Percentiles rank a stretch among this genome's conserved stretches.
These are phyloP conservation scores for Pluteus cervinus DNA, from an alignment of 768 basidiomycete genomes.

Conservation along the genomic window DNA sequence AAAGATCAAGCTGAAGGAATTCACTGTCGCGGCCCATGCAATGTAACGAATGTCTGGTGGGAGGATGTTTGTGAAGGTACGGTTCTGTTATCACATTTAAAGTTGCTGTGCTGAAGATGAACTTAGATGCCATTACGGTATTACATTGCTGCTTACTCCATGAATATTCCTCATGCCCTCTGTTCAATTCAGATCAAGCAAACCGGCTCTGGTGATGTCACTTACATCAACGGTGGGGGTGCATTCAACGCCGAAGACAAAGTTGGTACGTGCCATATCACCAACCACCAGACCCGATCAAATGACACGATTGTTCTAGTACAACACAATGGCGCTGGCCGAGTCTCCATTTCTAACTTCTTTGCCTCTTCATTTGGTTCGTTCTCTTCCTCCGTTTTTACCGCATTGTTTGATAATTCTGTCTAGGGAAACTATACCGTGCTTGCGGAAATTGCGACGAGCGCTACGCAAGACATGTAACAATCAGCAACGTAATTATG, in stretches of 20 bases:
- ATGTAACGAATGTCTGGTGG: conserved; percentile 24
- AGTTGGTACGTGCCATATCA: conserved; percentile 13
- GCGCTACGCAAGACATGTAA: conserved; percentile 17
- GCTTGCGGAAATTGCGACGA: conserved; percentile 21
- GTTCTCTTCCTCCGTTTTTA: background rate
- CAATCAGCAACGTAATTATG: conserved; percentile 16
- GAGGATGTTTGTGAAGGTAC: conserved; percentile 24
- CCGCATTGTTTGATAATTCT: background rate
- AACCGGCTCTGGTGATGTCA: conserved; percentile 20
- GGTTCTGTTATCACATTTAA: background rate
- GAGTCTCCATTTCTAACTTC: conserved; percentile 19
- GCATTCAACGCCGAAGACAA: conserved; percentile 20
- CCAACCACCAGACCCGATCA: background rate
- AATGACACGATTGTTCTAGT: conserved; percentile 9
- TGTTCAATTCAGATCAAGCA: conserved; percentile 22
- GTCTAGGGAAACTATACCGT: conserved; percentile 20
- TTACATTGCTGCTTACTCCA: background rate
- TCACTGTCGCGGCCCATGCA: conserved; percentile 22
- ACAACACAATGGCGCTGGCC: conserved; percentile 22
- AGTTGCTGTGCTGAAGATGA: background rate
- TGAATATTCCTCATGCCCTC: no score
- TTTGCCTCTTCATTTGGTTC: conserved; percentile 20
- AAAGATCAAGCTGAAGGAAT: conserved; percentile 23
- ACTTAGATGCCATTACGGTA: conserved; percentile 18
- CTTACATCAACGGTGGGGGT: conserved; percentile 20